Evolutionary conservation across 139 green algal genomes (phyloP), one percentile per base, ranked within the genome.

Genomic region (Marvania coccoides): DNA sequence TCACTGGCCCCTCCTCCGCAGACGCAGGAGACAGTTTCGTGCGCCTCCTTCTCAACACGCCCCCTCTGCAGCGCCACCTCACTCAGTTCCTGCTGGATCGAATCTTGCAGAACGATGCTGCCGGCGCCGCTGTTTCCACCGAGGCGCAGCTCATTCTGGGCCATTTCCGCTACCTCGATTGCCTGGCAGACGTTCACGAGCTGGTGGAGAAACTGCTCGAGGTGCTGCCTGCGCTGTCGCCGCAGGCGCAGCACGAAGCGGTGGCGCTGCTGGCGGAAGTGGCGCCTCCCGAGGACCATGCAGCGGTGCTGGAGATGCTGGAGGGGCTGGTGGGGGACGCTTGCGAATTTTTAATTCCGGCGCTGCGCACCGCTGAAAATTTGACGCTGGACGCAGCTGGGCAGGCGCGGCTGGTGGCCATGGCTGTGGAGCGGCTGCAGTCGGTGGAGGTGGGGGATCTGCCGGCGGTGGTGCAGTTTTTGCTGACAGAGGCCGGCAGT

Each of bases 161-260:
- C 19, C 72, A 73, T 35, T 78, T 81, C 47, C 45, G 74, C 33
- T 81, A 68, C 68, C 47, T 78, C 33, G 71, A 78, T 42, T 53
- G 56, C 23, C 33, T 75, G 45, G 47, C n/a, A 0, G 64, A 76
- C 15, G 31, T 37, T 0, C 38, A 34, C 35, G 35, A 10, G 38
- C 37, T 77, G 4, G 73, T 53, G 0, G 19, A 42, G 19, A 46
- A 57, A 15, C 36, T 75, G 42, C 45, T 78, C 37, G 47, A 75
- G 58, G 47, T 69, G 53, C 64, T 78, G 23, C n/a, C 23, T 2
- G 65, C 48, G 42, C 62, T 58, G 23, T 28, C 64, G 1, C 39
- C 53, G 28, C 38, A 42, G 31, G 26, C 61, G 45, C 35, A 70
- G 57, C 37, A 14, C 19, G 56, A 75, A 5, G 58, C 37, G 34